Evolutionary conservation across 78 protist species (phyloP).

Genomic region (Diacronema lutheri): DNA sequence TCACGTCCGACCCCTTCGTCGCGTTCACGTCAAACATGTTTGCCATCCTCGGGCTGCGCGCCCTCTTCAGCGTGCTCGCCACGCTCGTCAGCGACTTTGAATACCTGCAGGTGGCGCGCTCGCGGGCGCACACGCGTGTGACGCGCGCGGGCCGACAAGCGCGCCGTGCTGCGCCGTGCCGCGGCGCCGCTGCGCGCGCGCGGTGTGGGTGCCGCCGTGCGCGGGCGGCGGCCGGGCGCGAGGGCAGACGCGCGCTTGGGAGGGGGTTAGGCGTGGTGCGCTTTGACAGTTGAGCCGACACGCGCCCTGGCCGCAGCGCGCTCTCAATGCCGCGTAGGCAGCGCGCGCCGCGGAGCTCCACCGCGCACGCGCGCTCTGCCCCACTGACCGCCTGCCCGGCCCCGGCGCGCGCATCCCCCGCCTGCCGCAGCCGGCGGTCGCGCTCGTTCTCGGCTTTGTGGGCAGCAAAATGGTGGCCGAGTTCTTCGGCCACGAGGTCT

Average conservation of each 20-base stretch:
- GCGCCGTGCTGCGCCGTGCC: not conserved
- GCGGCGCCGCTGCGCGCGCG: not conserved
- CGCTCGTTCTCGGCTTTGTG: constrained; percentile 6
- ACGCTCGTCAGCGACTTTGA: not conserved
- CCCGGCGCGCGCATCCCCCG: too few relatives aligned
- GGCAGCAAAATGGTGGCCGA: not conserved
- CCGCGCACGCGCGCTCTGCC: too few relatives aligned
- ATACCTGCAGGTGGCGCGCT: constrained; percentile 6
- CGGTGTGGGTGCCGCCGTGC: too few relatives aligned
- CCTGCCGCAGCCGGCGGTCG: not conserved
- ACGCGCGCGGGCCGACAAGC: not conserved
- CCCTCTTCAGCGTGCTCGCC: not conserved
- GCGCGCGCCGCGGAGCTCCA: too few relatives aligned
- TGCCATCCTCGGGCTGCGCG: constrained; percentile 1
- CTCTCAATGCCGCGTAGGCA: too few relatives aligned
- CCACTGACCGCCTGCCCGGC: too few relatives aligned
- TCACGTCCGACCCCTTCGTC: not conserved
- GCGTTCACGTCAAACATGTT: constrained; percentile 6
- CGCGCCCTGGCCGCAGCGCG: not conserved
- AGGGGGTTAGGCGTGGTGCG: too few relatives aligned
- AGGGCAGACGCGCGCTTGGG: too few relatives aligned
- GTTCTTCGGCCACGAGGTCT: not conserved
- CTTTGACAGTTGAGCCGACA: too few relatives aligned
- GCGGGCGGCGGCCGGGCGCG: too few relatives aligned
- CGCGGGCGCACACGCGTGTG: too few relatives aligned